Evolutionary conservation across 495 filamentous ascomycete species (phyloP).

Genomic region (Neurospora sublineolata): DNA sequence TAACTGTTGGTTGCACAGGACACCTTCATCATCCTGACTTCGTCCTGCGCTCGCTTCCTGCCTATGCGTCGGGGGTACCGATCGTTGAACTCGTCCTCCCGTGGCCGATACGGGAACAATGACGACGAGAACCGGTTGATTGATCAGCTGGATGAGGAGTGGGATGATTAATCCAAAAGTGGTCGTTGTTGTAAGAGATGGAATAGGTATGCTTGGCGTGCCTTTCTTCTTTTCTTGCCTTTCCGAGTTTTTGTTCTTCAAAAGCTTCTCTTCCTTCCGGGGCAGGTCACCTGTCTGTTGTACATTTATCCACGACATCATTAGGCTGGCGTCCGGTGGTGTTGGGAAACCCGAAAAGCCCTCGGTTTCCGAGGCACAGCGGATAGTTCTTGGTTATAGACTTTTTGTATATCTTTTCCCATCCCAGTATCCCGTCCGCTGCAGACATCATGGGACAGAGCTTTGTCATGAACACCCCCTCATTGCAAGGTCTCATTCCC

Average conservation of each 20-base stretch:
- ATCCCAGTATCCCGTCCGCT: neutral
- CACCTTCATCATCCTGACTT: conserved; percentile 65
- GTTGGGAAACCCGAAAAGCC: neutral
- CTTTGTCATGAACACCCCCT: neutral
- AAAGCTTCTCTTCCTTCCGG: neutral
- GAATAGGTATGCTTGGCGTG: neutral
- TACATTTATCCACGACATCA: neutral
- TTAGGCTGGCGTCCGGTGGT: neutral
- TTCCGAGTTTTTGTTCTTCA: neutral
- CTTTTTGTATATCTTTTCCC: neutral
- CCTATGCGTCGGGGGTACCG: conserved; percentile 53
- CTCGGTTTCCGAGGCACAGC: neutral
- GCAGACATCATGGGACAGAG: neutral
- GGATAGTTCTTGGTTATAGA: neutral
- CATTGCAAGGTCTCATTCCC: neutral
- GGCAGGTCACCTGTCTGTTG: neutral
- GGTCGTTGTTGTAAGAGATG: neutral
- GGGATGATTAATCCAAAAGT: conserved; percentile 37
- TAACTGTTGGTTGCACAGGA: conserved; percentile 44
- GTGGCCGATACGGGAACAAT: conserved; percentile 35
- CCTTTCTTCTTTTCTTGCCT: neutral
- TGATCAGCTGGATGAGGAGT: conserved; percentile 94
- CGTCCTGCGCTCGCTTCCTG: conserved; percentile 59
- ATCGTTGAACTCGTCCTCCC: conserved; percentile 38
- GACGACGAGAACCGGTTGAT: conserved; percentile 92